Conservation (phyloP, 2,329 filamentous ascomycete genomes). For the Hypoxylon rubiginosum region DNA sequence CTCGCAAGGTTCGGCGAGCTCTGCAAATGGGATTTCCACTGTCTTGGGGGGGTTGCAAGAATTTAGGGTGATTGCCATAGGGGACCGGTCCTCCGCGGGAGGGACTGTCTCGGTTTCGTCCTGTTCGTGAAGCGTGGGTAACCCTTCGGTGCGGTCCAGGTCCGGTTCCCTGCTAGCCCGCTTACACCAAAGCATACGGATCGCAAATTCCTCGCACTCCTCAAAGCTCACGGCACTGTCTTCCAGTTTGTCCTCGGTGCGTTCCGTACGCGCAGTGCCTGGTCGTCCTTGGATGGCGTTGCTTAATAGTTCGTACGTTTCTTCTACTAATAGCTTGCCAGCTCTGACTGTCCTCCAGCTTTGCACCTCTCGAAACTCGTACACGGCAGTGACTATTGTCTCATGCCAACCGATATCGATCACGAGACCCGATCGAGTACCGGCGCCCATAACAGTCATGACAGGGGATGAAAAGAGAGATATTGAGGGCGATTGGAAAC, state of each 20-base stretch:
- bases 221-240: conserved; percentile 72
- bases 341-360: conserved; percentile 79
- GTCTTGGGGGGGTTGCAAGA: conserved; percentile 66
- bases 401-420: conserved; percentile 95
- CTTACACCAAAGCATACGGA: conserved; percentile 83
- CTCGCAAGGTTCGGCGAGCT: conserved; percentile 81
- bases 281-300: conserved; percentile 54
- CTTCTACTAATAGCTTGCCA: conserved; percentile 77
- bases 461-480: conserved; percentile 84
- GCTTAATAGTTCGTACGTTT: conserved; percentile 75
- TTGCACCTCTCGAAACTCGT: conserved; percentile 87
- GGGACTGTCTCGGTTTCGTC: conserved; percentile 58
- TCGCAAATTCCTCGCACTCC: conserved; percentile 84
- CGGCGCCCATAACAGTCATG: conserved; percentile 81
- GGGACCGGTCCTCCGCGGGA: conserved; percentile 52
- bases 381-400: conserved; percentile 86
- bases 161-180: conserved; percentile 52
- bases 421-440: conserved; percentile 86
- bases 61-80: conserved; percentile 60
- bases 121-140: conserved; percentile 69
- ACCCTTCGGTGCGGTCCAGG: conserved; percentile 52
- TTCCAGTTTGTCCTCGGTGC: conserved; percentile 49
- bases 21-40: conserved; percentile 76
- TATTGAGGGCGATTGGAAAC: conserved; percentile 83
- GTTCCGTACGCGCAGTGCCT: conserved; percentile 41